Evolutionary conservation across 306 rosid genomes (phyloP).

Genomic region (Prunus armeniaca): DNA sequence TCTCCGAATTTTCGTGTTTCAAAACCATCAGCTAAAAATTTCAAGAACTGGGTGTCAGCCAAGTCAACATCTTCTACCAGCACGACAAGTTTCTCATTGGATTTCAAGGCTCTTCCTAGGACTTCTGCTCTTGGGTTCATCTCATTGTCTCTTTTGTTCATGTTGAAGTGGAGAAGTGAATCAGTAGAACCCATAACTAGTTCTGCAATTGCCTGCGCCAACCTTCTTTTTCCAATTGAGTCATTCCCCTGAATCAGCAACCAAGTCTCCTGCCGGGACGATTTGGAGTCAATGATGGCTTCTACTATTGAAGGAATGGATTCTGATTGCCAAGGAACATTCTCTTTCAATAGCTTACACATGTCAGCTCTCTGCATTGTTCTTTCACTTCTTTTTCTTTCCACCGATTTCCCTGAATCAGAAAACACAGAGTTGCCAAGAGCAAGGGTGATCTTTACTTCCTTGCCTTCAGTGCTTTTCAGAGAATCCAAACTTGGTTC

Average conservation of each 20-base stretch:
- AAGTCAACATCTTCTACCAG: conserved; percentile 63
- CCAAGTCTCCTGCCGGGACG: conserved; percentile 56
- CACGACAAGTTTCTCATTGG: conserved; percentile 55
- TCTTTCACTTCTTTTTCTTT: conserved; percentile 42
- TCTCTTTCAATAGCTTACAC: conserved; percentile 70
- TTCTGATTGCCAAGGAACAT: conserved; percentile 95
- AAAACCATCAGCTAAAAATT: conserved; percentile 53
- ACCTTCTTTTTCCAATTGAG: conserved; percentile 60
- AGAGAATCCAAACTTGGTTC: conserved; percentile 54
- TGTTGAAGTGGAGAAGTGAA: conserved; percentile 48
- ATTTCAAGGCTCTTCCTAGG: conserved; percentile 47
- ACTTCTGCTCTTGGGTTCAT: conserved; percentile 32
- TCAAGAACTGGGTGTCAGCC: conserved; percentile 65
- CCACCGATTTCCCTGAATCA: conserved; percentile 41
- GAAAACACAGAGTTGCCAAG: conserved; percentile 65
- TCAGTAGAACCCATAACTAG: conserved; percentile 63
- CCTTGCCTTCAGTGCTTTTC: conserved; percentile 54
- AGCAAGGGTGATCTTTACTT: conserved; percentile 74
- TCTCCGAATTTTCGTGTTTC: conserved; percentile 53
- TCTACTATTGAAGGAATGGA: conserved; percentile 65
- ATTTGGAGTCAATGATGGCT: conserved; percentile 51
- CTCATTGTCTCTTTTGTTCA: conserved; percentile 37
- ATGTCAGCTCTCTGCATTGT: conserved; percentile 48
- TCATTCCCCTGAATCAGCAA: conserved; percentile 77
- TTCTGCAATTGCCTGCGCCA: conserved; percentile 73